Base-by-base conservation (phyloP, 108 stramenopile genomes). In the Cyclotella atomus region DNA sequence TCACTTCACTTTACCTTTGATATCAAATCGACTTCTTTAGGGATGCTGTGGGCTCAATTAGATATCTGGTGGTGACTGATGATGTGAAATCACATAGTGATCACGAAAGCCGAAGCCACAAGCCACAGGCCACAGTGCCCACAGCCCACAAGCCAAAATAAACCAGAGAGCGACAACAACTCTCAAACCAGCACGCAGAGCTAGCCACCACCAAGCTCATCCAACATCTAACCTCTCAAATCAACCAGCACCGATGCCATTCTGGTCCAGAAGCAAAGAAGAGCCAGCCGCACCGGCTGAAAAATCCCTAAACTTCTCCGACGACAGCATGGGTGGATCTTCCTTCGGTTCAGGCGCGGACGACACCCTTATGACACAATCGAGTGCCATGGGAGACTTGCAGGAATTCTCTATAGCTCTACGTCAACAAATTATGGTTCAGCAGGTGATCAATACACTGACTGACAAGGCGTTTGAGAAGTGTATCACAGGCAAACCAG, bases 351-450 rank as follows among this genome's bases (percentile, higher is more conserved):
- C 55, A 23, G 53, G 61, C 28, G 38, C 47, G 8, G 73, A 67
- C 14, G 75, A 74, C 35, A 20, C 74, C 55, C 44, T 68, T 29
- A 74, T 67, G 65, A 41, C 68, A 30, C 34, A 50, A 24, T 66
- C 74, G 43, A 43, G 75, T 8, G 88, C 79, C 38, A 43, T 80
- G 62, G 78, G 71, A 21, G 90, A 93, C 55, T 59, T 93, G 59
- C 89, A 91, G 65, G 87, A 91, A 68, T 85, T 85, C 44, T 61
- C 81, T 25, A 59, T 89, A 77, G 83, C 83, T 3, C 32, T 93
- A 19, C 85, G 83, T 49, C 90, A 93, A 41, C 90, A 93, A 60
- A 72, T 90, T 73, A 68, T 93, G 82, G 81, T 93, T 9, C 92
- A 93, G 57, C 73, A 73, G 20, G 88, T 88, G 6, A 89, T 93